phyloP scores from a whole-genome alignment of 2,329 filamentous ascomycete species.

The Cladophialophora bantiana region DNA sequence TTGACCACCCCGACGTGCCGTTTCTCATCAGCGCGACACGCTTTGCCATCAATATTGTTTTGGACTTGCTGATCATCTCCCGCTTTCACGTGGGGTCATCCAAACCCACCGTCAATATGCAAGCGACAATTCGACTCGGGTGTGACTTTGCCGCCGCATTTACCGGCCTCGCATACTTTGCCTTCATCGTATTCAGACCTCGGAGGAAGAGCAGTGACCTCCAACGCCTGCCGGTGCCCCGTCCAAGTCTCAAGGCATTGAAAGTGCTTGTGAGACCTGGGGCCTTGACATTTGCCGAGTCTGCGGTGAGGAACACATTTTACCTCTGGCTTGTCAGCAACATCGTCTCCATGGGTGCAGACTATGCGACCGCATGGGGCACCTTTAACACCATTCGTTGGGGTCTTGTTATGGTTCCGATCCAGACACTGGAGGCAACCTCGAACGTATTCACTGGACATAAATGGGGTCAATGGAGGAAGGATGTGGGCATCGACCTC shows the following conservation, averaged over 20 bases:
- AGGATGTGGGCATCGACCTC: conserved; percentile 42
- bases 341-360: conserved; percentile 67
- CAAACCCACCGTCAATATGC: conserved; percentile 66
- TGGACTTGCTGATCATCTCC: conserved; percentile 72
- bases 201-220: conserved; percentile 24
- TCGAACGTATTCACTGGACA: conserved; percentile 72
- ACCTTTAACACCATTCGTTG: conserved; percentile 77
- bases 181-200: conserved; percentile 43
- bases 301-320: conserved; percentile 70
- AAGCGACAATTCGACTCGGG: conserved; percentile 67
- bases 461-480: conserved; percentile 64
- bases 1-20: conserved; percentile 74
- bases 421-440: conserved; percentile 71
- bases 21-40: conserved; percentile 69
- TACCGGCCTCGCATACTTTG: conserved; percentile 66
- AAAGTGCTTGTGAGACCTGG: conserved; percentile 64
- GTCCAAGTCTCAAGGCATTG: conserved; percentile 56
- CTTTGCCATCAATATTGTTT: conserved; percentile 70
- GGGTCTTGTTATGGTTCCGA: conserved; percentile 77
- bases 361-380: conserved; percentile 76
- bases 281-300: conserved; percentile 67
- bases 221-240: conserved; percentile 19
- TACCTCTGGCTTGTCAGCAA: conserved; percentile 74
- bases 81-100: conserved; percentile 50
- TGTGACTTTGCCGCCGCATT: conserved; percentile 66